A percentile compares a stretch with the other conserved stretches of the same genome.
These are phyloP conservation scores for Tarenaya hassleriana DNA, from an alignment of 345 rosid species.

Conservation along the genomic window DNA sequence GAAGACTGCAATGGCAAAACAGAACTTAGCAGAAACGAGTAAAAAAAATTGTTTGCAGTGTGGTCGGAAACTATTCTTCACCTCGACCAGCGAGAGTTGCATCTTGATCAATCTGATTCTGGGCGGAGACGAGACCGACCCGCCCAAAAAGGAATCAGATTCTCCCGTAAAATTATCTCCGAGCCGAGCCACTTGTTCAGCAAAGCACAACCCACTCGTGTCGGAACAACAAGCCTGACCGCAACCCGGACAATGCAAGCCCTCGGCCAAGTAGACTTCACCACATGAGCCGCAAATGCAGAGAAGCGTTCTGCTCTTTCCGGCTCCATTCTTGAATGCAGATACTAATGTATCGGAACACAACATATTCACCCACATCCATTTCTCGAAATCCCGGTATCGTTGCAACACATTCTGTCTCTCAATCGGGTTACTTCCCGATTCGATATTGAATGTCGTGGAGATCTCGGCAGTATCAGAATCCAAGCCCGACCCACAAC, in stretches of 20 bases:
- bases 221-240: conserved; percentile 32
- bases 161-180: conserved; percentile 24
- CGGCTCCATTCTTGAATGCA: conserved; percentile 54
- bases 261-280: conserved; percentile 38
- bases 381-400: conserved; percentile 66
- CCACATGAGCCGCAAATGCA: conserved; percentile 49
- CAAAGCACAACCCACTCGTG: conserved; percentile 30
- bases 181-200: conserved; percentile 41
- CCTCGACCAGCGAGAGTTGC: conserved; percentile 65
- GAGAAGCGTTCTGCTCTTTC: conserved; percentile 43
- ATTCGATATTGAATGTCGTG: conserved; percentile 49
- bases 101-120: conserved; percentile 58
- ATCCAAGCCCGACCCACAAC: conserved; percentile 33
- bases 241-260: conserved; percentile 47
- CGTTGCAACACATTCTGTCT: conserved; percentile 43
- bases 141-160: conserved; percentile 17
- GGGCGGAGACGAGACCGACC: conserved; percentile 39
- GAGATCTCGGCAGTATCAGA: conserved; percentile 49
- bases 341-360: conserved; percentile 31
- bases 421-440: conserved; percentile 46
- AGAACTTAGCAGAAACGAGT: conserved; percentile 2
- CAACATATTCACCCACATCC: conserved; percentile 49
- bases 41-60: neutral
- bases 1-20: conserved; percentile 41
- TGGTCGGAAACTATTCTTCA: conserved; percentile 7